A percentile compares a stretch with the other conserved stretches of the same genome.
phyloP scores from a whole-genome alignment of 768 basidiomycete genomes.

The Leccinum arenicola region DNA sequence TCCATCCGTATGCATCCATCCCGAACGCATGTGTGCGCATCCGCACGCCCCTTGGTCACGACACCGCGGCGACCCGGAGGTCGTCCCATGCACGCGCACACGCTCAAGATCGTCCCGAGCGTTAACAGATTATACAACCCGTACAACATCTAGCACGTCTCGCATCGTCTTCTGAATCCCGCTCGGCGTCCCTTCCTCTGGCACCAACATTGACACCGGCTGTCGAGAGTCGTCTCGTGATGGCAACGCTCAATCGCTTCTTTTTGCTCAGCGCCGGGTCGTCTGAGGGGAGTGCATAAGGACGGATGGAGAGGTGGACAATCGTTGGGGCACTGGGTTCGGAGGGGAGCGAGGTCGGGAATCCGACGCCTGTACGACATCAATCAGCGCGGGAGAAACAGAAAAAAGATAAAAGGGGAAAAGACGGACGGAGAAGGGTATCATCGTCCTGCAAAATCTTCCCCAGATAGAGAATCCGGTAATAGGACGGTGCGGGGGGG shows the following conservation, averaged over 20 bases:
- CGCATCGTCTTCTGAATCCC: constrained; percentile 14
- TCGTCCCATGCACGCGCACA: not conserved
- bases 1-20: not conserved
- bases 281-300: constrained; percentile 49
- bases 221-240: constrained; percentile 24
- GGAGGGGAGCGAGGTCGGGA: constrained; percentile 28
- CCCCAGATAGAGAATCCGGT: constrained; percentile 73
- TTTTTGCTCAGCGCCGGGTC: constrained; percentile 58
- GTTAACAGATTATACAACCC: constrained; percentile 40
- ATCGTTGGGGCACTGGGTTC: constrained; percentile 48
- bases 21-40: not conserved
- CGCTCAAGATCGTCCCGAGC: not conserved
- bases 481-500: constrained; percentile 73
- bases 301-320: constrained; percentile 72
- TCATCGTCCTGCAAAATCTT: constrained; percentile 85
- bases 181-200: constrained; percentile 1
- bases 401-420: not conserved
- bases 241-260: constrained; percentile 32
- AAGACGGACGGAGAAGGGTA: constrained; percentile 57
- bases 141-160: constrained; percentile 34
- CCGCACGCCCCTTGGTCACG: not conserved
- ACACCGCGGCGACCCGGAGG: not conserved
- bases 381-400: constrained; percentile 6
- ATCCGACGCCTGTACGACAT: constrained; percentile 26
- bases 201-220: not conserved